phyloP scores from a whole-genome alignment of 1,284 basidiomycete species.

The Trichosporon inkin region DNA sequence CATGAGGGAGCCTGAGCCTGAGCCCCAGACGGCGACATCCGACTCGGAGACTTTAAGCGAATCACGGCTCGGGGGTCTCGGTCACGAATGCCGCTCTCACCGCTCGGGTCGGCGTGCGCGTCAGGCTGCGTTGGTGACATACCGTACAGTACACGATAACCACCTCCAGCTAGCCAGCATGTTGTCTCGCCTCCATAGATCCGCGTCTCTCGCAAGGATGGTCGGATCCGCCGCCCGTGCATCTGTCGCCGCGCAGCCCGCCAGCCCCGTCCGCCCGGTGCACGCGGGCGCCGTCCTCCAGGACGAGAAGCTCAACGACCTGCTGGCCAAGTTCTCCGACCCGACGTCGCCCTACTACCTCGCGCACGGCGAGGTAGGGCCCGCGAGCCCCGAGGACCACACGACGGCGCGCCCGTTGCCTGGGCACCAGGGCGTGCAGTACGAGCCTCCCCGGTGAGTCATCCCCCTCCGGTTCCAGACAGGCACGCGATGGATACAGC shows the following conservation, averaged over 20 bases:
- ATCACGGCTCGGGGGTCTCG: not conserved
- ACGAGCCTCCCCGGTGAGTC: not conserved
- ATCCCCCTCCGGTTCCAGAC: not conserved
- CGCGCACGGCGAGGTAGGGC: constrained; percentile 37
- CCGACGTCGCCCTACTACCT: constrained; percentile 42
- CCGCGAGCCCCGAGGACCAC: constrained; percentile 42
- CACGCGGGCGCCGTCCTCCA: not conserved
- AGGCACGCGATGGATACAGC: no score
- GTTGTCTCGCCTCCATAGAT: no score
- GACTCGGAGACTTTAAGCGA: not conserved
- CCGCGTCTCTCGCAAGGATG: no score
- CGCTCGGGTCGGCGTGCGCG: not conserved
- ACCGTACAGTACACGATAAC: no score
- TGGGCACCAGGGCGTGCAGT: constrained; percentile 5
- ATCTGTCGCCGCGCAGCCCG: not conserved
- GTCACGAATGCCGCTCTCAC: not conserved
- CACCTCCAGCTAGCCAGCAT: no score
- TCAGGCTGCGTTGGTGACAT: not conserved
- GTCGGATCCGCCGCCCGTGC: no score
- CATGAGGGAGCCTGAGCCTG: no score
- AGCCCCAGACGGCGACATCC: not conserved
- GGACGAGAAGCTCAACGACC: constrained; percentile 25
- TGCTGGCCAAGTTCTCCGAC: constrained; percentile 39
- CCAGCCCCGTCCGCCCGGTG: not conserved
- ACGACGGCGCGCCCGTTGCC: constrained; percentile 26